These are phyloP conservation scores for Chalciporus sp. DNA, from an alignment of 1,284 basidiomycete species.

Conservation along the genomic window DNA sequence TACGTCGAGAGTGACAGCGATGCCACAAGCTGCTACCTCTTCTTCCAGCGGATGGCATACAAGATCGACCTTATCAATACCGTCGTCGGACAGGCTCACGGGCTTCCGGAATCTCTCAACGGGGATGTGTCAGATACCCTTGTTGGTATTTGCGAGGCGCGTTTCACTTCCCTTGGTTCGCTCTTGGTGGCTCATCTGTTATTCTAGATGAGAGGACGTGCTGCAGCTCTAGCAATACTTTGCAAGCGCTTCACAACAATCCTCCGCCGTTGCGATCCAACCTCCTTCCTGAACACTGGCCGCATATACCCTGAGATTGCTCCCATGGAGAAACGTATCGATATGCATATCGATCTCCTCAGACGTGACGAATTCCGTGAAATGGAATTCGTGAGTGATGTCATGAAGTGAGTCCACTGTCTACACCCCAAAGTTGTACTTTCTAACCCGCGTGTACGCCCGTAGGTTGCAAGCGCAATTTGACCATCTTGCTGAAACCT, in stretches of 20 bases:
- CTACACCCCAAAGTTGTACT: neutral
- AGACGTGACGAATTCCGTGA: slow-evolving; percentile 90
- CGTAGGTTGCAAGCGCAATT: slow-evolving; percentile 86
- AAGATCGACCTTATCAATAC: slow-evolving; percentile 86
- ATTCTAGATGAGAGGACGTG: slow-evolving; percentile 74
- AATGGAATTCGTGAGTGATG: slow-evolving; percentile 87
- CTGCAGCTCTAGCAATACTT: slow-evolving; percentile 77
- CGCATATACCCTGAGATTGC: slow-evolving; percentile 83
- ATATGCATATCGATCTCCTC: slow-evolving; percentile 86
- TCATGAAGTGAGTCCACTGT: slow-evolving; percentile 67
- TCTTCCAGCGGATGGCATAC: slow-evolving; percentile 84
- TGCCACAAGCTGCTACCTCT: slow-evolving; percentile 84
- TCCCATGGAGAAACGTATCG: slow-evolving; percentile 88
- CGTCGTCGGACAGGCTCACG: slow-evolving; percentile 80
- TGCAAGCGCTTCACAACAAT: slow-evolving; percentile 88
- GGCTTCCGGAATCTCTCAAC: slow-evolving; percentile 81
- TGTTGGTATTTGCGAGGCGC: slow-evolving; percentile 88
- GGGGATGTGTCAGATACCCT: slow-evolving; percentile 78
- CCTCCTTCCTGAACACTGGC: slow-evolving; percentile 84
- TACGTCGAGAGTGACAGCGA: slow-evolving; percentile 88
- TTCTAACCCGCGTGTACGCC: neutral
- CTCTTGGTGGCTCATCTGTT: neutral
- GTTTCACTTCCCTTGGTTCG: slow-evolving; percentile 17
- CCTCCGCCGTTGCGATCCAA: slow-evolving; percentile 75
- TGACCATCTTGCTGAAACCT: slow-evolving; percentile 85